Evolutionary conservation across 768 basidiomycete genomes (phyloP), one percentile per base, ranked within the genome.

Genomic region (Sarcodon aspratus): DNA sequence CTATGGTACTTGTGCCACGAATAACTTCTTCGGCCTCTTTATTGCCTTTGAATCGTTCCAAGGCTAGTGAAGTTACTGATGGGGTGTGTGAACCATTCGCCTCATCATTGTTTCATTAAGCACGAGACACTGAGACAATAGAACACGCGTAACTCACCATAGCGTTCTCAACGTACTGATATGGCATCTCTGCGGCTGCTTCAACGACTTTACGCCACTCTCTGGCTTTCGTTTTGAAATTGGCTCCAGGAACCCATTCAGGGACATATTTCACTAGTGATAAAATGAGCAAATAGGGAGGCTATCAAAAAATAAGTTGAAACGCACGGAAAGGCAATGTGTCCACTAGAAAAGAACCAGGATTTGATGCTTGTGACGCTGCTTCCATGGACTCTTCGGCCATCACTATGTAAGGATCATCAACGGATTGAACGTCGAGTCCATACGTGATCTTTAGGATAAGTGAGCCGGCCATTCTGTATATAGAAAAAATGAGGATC

Each of bases 1-100:
- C 36, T 8, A 62, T 59, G 13, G 54, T 49, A 18, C 61, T 69
- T 36, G 80, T 75, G 78, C 82, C 82, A 59, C 80, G 84, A 50
- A 85, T 66, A 52, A 77, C 72, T 45, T 71, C 63, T 50, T 83
- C 80, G 50, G 82, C 79, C 50, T 81, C 76, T 4, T 63, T 61
- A 44, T 63, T 73, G 33, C 78, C 56, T 9, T 66, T 61, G 55
- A 72, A 75, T 17, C 63, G 68, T 54, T 82, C 72, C 21, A 85
- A 69, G 49, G 80, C 60, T 21, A 69, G 67, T 17, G 80, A 80
- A 1, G 76, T 73, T 57, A 80, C 82, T 7, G 80, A 85, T 12
- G 68, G 58, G 15, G 68, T 61, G 21, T 73, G 75, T n/a, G 68
- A 72, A 13, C 82, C 80, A 48, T 74, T 69, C 33, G 70, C 72